Conservation (phyloP, 768 basidiomycete species). For the Suillus plorans region DNA sequence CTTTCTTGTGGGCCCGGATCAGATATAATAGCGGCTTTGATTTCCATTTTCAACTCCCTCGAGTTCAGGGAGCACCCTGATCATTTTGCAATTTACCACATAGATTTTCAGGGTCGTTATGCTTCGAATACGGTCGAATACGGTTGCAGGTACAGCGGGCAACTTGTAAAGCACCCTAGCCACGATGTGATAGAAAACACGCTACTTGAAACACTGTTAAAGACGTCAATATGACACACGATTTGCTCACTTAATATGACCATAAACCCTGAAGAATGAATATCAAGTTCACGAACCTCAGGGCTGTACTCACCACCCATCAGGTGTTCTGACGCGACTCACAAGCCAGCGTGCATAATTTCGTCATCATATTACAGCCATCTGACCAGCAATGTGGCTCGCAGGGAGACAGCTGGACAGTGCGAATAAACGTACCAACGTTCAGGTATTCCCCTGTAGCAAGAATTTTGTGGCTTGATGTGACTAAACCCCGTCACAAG, state of each 20-base stretch:
- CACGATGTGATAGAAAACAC: slow-evolving; percentile 4
- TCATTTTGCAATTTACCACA: not conserved
- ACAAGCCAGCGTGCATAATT: not conserved
- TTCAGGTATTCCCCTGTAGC: not conserved
- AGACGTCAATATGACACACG: slow-evolving; percentile 6
- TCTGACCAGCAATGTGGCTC: not conserved
- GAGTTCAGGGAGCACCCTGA: slow-evolving; percentile 4
- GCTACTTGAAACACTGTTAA: not conserved
- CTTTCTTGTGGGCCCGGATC: not conserved
- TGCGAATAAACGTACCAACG: not conserved
- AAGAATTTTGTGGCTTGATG: not conserved
- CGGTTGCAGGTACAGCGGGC: slow-evolving; percentile 1
- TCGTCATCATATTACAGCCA: not conserved
- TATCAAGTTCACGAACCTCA: slow-evolving; percentile 1
- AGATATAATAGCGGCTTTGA: not conserved
- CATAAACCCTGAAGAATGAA: not conserved
- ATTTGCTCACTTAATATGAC: slow-evolving; percentile 1
- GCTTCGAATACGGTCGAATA: slow-evolving; percentile 2
- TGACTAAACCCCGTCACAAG: not conserved
- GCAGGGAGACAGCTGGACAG: not conserved
- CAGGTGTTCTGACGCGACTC: not conserved
- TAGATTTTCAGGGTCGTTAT: slow-evolving; percentile 5
- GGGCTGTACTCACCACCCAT: not conserved
- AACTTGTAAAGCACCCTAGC: slow-evolving; percentile 2
- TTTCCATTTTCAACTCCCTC: not conserved